These are phyloP conservation scores for Chaetomiaceae sp. DNA, from an alignment of 2,329 filamentous ascomycete species.

Conservation along the genomic window DNA sequence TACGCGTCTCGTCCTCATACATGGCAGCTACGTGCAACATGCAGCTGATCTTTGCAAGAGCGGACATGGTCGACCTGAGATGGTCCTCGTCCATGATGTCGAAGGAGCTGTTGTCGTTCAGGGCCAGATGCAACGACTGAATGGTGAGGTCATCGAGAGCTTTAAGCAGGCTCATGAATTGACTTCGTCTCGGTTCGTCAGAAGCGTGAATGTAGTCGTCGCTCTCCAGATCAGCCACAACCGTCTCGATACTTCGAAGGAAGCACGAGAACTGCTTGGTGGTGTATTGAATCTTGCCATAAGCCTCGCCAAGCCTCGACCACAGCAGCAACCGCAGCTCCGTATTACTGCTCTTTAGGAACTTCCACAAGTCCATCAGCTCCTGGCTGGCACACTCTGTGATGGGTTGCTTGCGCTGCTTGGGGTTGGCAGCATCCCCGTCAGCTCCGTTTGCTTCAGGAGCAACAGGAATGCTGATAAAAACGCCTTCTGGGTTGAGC, in stretches of 20 bases:
- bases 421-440: conserved; percentile 23
- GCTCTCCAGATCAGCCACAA: conserved; percentile 57
- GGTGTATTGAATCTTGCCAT: conserved; percentile 74
- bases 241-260: conserved; percentile 77
- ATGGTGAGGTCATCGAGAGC: conserved; percentile 72
- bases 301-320: conserved; percentile 86
- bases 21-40: conserved; percentile 75
- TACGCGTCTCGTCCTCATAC: conserved; percentile 78
- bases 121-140: conserved; percentile 62
- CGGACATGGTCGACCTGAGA: conserved; percentile 65
- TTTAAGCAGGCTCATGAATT: conserved; percentile 71
- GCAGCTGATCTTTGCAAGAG: conserved; percentile 65
- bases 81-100: conserved; percentile 81
- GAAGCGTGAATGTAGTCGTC: conserved; percentile 60
- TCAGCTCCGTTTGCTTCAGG: conserved; percentile 17
- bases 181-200: conserved; percentile 60
- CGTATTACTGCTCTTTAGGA: conserved; percentile 74
- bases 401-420: conserved; percentile 37
- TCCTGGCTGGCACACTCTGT: conserved; percentile 51
- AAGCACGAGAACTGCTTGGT: conserved; percentile 88
- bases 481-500: conserved; percentile 64
- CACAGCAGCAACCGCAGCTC: conserved; percentile 83
- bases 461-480: conserved; percentile 28
- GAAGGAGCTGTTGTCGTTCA: conserved; percentile 65
- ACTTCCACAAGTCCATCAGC: conserved; percentile 76